A percentile compares a stretch with the other conserved stretches of the same genome.
Evolutionary conservation across 306 rosid genomes (phyloP).

Genomic region (Mucuna pruriens): DNA sequence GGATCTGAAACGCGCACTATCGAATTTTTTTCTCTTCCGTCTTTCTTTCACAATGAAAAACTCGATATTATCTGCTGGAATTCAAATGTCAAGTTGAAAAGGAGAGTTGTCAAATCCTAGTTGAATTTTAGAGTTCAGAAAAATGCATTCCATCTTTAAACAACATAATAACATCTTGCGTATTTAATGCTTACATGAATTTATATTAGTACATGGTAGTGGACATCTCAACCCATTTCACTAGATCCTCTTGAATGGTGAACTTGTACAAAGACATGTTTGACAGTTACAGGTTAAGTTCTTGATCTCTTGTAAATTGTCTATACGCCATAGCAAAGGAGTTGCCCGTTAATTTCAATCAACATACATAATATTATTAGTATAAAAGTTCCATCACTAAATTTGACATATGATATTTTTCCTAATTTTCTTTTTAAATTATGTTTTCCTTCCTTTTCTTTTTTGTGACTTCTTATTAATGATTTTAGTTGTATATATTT

Average conservation of each 20-base stretch:
- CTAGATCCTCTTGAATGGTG: slow-evolving; percentile 10
- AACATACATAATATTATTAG: no score
- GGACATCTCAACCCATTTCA: slow-evolving; percentile 46
- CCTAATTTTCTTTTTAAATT: no score
- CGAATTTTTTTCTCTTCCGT: neutral
- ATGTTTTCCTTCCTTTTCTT: no score
- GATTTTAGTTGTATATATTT: no score
- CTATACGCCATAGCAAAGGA: no score
- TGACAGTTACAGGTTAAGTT: neutral
- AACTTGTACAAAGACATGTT: neutral
- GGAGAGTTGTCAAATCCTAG: slow-evolving; percentile 33
- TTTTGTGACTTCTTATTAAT: no score
- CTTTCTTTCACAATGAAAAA: neutral
- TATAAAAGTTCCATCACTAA: no score
- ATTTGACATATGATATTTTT: no score
- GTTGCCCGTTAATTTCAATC: no score
- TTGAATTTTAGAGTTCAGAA: neutral
- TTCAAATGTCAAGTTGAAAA: neutral
- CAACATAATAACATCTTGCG: neutral
- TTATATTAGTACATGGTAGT: neutral
- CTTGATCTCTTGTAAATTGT: no score
- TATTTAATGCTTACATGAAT: neutral
- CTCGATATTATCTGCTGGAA: neutral
- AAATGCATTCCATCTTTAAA: neutral
- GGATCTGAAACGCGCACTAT: no score